phyloP scores from a whole-genome alignment of 768 basidiomycete genomes.

The Austroboletus eburneus region DNA sequence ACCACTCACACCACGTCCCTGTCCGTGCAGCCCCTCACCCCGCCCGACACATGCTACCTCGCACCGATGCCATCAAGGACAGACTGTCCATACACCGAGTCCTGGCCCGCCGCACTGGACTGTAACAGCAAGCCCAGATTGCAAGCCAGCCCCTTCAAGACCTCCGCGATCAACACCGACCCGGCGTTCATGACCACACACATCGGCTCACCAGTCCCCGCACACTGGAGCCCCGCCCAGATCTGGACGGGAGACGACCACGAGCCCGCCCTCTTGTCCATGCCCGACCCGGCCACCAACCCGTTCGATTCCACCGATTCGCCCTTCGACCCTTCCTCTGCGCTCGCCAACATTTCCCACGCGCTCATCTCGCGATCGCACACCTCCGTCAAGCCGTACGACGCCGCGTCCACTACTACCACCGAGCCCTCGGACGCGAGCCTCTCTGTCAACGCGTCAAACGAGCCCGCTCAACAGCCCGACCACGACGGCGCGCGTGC shows the following conservation, averaged over 20 bases:
- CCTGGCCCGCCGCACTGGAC: conserved; percentile 19
- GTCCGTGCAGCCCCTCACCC: conserved; percentile 20
- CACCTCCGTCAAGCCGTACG: conserved; percentile 14
- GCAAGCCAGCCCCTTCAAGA: conserved; percentile 21
- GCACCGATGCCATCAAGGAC: conserved; percentile 9
- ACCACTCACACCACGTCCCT: conserved; percentile 3
- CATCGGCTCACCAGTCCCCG: conserved; percentile 10
- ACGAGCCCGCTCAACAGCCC: not conserved
- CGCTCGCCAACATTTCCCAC: conserved; percentile 8
- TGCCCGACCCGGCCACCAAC: not conserved
- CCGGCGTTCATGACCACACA: not conserved
- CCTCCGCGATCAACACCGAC: conserved; percentile 5
- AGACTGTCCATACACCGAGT: conserved; percentile 22
- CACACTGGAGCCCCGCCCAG: conserved; percentile 11
- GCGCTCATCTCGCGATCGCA: conserved; percentile 21
- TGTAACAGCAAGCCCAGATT: conserved; percentile 6
- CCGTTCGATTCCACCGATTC: not conserved
- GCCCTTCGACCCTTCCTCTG: conserved; percentile 2
- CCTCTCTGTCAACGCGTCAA: not conserved
- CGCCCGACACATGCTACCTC: conserved; percentile 22
- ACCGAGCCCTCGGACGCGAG: conserved; percentile 4
- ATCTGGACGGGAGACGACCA: conserved; percentile 15
- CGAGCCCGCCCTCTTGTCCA: conserved; percentile 17
- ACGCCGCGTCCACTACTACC: conserved; percentile 2
- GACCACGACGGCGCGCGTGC: no score